These are phyloP conservation scores for Sarocladium kiliense DNA, from an alignment of 2,329 filamentous ascomycete species.

Conservation along the genomic window DNA sequence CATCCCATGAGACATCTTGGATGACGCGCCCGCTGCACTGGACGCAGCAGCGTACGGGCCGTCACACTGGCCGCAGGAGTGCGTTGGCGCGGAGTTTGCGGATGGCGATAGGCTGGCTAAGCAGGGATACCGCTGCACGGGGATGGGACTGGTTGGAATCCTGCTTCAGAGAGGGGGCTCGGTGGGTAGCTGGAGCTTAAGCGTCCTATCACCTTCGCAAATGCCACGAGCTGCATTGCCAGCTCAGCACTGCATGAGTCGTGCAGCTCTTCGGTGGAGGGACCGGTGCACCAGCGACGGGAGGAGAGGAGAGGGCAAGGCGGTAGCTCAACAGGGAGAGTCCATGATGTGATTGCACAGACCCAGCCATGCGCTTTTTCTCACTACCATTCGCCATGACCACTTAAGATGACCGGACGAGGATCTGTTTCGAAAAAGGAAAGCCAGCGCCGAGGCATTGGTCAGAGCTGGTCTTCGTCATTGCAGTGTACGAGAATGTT, in stretches of 20 bases:
- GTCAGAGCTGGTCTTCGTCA: background rate
- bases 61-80: slow-evolving; percentile 43
- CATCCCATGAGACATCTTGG: slow-evolving; percentile 14
- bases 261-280: background rate
- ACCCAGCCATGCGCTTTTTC: background rate
- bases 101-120: slow-evolving; percentile 31
- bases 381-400: background rate
- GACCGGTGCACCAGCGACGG: background rate
- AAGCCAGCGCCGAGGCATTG: background rate
- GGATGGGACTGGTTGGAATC: slow-evolving; percentile 32
- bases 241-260: slow-evolving; percentile 36
- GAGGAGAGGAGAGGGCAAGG: background rate
- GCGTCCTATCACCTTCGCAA: slow-evolving; percentile 39
- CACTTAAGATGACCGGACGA: background rate
- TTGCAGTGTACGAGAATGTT: slow-evolving; percentile 14
- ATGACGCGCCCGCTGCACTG: slow-evolving; percentile 13
- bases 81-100: slow-evolving; percentile 38
- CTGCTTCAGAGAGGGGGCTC: slow-evolving; percentile 30
- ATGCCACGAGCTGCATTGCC: slow-evolving; percentile 37
- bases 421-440: background rate
- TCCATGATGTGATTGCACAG: background rate
- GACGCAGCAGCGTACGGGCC: slow-evolving; percentile 20
- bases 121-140: slow-evolving; percentile 25
- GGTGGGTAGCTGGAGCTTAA: slow-evolving; percentile 30
- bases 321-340: background rate